These are phyloP conservation scores for Trichoderma semiorbis DNA, from an alignment of 2,329 filamentous ascomycete species.

Conservation along the genomic window DNA sequence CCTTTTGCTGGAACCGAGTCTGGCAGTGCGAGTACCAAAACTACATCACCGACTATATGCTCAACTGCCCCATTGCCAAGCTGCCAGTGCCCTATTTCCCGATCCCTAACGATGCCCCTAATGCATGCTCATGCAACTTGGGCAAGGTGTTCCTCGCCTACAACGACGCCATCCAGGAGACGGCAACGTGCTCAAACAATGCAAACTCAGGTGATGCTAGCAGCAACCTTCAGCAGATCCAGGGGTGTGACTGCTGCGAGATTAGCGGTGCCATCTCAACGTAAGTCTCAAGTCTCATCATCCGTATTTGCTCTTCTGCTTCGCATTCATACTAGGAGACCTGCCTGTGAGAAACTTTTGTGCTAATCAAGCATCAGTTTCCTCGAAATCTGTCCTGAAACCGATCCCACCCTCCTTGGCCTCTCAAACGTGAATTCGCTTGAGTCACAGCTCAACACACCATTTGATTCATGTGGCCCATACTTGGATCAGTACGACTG, in stretches of 20 bases:
- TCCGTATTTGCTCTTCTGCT: neutral
- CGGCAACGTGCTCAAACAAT: slow-evolving; percentile 22
- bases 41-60: slow-evolving; percentile 35
- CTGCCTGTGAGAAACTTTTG: too few species aligned
- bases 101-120: slow-evolving; percentile 31
- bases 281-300: slow-evolving; percentile 21
- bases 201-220: slow-evolving; percentile 23
- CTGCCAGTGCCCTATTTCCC: slow-evolving; percentile 38
- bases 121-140: slow-evolving; percentile 37
- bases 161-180: slow-evolving; percentile 21
- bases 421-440: slow-evolving; percentile 20
- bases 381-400: slow-evolving; percentile 31
- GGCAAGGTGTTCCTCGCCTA: slow-evolving; percentile 29
- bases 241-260: slow-evolving; percentile 34
- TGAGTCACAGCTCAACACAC: slow-evolving; percentile 19
- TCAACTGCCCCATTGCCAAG: slow-evolving; percentile 30
- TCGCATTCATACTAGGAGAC: neutral
- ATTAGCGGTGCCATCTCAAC: slow-evolving; percentile 35
- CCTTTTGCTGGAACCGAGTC: slow-evolving; percentile 38
- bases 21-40: slow-evolving; percentile 39
- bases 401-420: slow-evolving; percentile 25
- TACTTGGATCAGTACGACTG: slow-evolving; percentile 26
- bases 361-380: slow-evolving; percentile 19
- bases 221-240: slow-evolving; percentile 23
- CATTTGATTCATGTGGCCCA: slow-evolving; percentile 19